Evolutionary conservation across 1,139 yeast species (phyloP), one percentile per base, ranked within the genome.

Genomic region (Kodamaea fungicola): DNA sequence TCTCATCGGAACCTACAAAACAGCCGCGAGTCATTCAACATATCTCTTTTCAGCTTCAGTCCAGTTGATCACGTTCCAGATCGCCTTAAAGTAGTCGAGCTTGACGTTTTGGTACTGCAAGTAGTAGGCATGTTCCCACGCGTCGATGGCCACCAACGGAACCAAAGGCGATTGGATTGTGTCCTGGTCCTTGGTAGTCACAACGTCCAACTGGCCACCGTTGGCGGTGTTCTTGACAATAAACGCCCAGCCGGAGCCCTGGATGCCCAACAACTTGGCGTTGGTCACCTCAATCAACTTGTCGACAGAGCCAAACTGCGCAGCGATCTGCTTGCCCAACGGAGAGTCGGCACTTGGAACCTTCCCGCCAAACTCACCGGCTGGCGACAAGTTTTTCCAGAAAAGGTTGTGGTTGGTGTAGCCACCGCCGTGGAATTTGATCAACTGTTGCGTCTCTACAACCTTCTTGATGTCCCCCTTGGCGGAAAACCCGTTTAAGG

Each of bases 111-210:
- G 73, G 53, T 71, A 70, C 46, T 71, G 75, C 49, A 70, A 64
- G 56, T 71, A 71, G 55, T 70, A 71, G 40, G 76, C 76, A 47
- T 71, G 76, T 51, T 71, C 76, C 76, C 76, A 71, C 36, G 74
- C 73, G 52, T 71, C 76, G 51, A 71, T 66, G 16, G 73, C 76
- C 42, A 71, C 57, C 50, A 70, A 64, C 12, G 74, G 71, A 37
- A 62, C 64, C 38, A 55, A 62, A 6, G 71, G 68, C 6, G 64
- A 71, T 23, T 62, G 53, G 25, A 67, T 63, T n/a, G 74, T 66
- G 50, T 71, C 76, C 50, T 71, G 76, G 52, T 71, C 68, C 39
- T 55, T 54, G 40, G 76, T 69, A 40, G 74, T 66, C 32, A 64
- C 62, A 26, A 70, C 67, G 38, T 67, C 74, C 51, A 71, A 57